phyloP scores from a whole-genome alignment of 1,284 basidiomycete genomes.

The Cryptococcus wingfieldii region DNA sequence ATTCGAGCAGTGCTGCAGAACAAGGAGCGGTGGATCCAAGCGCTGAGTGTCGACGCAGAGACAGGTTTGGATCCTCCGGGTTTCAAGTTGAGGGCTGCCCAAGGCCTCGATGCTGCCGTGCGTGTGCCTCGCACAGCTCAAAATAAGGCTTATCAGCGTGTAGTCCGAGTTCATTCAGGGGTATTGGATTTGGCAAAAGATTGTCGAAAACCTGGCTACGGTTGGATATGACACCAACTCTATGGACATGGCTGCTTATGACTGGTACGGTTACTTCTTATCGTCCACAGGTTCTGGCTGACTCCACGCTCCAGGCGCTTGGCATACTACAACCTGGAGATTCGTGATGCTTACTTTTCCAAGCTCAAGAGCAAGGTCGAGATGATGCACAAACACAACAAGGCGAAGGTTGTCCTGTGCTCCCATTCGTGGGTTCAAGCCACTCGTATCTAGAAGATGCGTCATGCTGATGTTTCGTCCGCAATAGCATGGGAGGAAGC shows the following conservation, averaged over 20 bases:
- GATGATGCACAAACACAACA: slow-evolving; percentile 66
- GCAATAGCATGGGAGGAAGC: slow-evolving; percentile 72
- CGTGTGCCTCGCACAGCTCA: not conserved
- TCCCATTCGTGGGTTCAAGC: slow-evolving; percentile 59
- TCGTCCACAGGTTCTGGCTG: not conserved
- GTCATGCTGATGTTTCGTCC: not conserved
- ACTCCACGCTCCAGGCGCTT: slow-evolving; percentile 54
- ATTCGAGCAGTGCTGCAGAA: slow-evolving; percentile 33
- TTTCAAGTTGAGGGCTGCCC: slow-evolving; percentile 85
- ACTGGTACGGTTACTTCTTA: slow-evolving; percentile 56
- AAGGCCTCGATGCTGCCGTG: slow-evolving; percentile 60
- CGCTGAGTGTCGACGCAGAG: slow-evolving; percentile 83
- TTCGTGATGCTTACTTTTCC: slow-evolving; percentile 89
- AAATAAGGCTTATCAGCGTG: not conserved
- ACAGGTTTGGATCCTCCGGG: slow-evolving; percentile 88
- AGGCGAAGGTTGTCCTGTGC: slow-evolving; percentile 78
- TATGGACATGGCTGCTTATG: slow-evolving; percentile 78
- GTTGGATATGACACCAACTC: slow-evolving; percentile 90
- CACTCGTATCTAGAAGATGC: not conserved
- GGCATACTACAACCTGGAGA: slow-evolving; percentile 84
- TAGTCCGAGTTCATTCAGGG: slow-evolving; percentile 81
- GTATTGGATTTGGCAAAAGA: slow-evolving; percentile 96
- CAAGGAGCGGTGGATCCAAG: slow-evolving; percentile 73
- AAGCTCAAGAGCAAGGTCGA: slow-evolving; percentile 81
- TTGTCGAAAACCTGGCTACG: slow-evolving; percentile 85